These are phyloP conservation scores for Royoungia palumana DNA, from an alignment of 768 basidiomycete species.

Conservation along the genomic window DNA sequence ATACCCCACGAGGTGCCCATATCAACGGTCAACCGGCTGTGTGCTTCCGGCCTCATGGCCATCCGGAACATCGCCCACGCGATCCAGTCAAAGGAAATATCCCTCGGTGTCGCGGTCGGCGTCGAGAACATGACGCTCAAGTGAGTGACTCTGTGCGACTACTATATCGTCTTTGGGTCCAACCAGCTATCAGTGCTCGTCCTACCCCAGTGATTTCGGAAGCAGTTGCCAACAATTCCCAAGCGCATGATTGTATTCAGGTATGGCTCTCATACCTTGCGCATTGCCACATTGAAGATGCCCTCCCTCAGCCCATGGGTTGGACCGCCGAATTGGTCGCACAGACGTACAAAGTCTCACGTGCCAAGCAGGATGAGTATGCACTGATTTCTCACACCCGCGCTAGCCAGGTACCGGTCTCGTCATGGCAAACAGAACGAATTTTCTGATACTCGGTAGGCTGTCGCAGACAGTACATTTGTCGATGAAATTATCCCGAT, in stretches of 20 bases:
- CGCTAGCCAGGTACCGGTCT: slow-evolving; percentile 53
- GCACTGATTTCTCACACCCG: slow-evolving; percentile 85
- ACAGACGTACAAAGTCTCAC: slow-evolving; percentile 69
- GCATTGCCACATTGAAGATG: neutral
- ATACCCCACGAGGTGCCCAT: slow-evolving; percentile 86
- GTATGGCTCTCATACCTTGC: slow-evolving; percentile 21
- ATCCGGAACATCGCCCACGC: slow-evolving; percentile 86
- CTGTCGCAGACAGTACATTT: slow-evolving; percentile 69
- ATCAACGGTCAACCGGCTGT: slow-evolving; percentile 88
- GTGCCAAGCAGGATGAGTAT: slow-evolving; percentile 84
- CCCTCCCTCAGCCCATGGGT: slow-evolving; percentile 70
- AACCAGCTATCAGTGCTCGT: slow-evolving; percentile 48
- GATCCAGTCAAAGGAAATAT: slow-evolving; percentile 78
- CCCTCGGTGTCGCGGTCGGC: slow-evolving; percentile 82
- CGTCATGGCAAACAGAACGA: neutral
- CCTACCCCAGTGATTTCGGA: slow-evolving; percentile 68
- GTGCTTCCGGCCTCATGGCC: slow-evolving; percentile 94
- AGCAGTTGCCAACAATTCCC: slow-evolving; percentile 51
- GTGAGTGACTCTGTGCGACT: slow-evolving; percentile 39
- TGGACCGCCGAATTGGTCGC: slow-evolving; percentile 95
- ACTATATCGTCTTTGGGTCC: neutral
- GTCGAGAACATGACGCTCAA: slow-evolving; percentile 83
- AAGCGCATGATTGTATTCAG: slow-evolving; percentile 77
- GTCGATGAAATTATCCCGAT: slow-evolving; percentile 88
- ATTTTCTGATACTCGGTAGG: slow-evolving; percentile 36